A percentile compares a stretch with the other conserved stretches of the same genome.
These are phyloP conservation scores for Globisporangium nagaii DNA, from an alignment of 352 stramenopile species.

Conservation along the genomic window DNA sequence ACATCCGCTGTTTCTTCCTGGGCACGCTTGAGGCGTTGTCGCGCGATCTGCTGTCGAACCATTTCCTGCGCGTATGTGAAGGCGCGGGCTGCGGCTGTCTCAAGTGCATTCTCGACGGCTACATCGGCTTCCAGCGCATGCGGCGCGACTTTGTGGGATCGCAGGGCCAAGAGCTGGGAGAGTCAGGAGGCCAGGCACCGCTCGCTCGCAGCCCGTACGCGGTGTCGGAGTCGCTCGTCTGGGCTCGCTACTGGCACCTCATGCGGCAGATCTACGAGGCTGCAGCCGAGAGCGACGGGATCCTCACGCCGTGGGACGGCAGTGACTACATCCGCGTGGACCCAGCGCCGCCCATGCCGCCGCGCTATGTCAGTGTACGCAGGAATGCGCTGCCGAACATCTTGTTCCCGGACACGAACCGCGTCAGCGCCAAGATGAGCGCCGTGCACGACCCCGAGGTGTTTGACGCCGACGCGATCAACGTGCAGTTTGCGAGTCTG, in stretches of 20 bases:
- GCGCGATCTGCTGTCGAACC: slow-evolving; percentile 32
- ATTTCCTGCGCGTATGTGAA: slow-evolving; percentile 66
- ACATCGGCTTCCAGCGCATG: slow-evolving; percentile 78
- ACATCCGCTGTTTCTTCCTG: slow-evolving; percentile 56
- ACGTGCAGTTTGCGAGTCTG: slow-evolving; percentile 34
- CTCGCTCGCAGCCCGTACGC: slow-evolving; percentile 19
- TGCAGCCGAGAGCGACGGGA: slow-evolving; percentile 51
- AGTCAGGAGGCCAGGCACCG: too few relatives aligned
- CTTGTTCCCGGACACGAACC: slow-evolving; percentile 60
- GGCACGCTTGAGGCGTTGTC: slow-evolving; percentile 60
- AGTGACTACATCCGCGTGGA: slow-evolving; percentile 25
- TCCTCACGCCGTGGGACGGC: slow-evolving; percentile 52
- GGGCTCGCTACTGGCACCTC: slow-evolving; percentile 77
- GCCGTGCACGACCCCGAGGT: slow-evolving; percentile 32
- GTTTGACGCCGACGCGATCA: slow-evolving; percentile 52
- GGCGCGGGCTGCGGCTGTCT: slow-evolving; percentile 73
- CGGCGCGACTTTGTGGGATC: slow-evolving; percentile 29
- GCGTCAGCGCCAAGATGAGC: slow-evolving; percentile 54
- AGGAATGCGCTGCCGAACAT: slow-evolving; percentile 58
- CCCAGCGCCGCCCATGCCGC: slow-evolving; percentile 27
- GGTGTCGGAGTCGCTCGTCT: slow-evolving; percentile 61
- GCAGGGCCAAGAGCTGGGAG: slow-evolving; percentile 12
- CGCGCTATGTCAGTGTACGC: slow-evolving; percentile 32
- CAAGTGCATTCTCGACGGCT: slow-evolving; percentile 79
- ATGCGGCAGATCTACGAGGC: slow-evolving; percentile 78